These are phyloP conservation scores for Apiospora saccharicola DNA, from an alignment of 2,329 filamentous ascomycete species.

Conservation along the genomic window DNA sequence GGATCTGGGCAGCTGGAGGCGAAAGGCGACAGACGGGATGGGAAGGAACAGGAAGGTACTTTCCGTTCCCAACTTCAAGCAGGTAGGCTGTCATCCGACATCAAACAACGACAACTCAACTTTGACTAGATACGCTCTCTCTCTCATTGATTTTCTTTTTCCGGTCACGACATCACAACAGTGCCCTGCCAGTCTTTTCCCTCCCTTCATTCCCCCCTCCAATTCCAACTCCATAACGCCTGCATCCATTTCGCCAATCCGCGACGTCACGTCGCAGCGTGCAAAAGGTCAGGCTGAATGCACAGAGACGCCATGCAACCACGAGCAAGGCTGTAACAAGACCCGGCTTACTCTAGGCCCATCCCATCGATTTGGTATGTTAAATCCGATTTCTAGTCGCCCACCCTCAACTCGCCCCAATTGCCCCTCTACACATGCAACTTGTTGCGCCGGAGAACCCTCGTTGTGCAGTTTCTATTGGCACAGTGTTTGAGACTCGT, in stretches of 20 bases:
- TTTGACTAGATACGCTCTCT: not conserved
- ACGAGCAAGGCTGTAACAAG: conserved; percentile 11
- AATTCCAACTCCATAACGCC: not conserved
- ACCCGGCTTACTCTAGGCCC: not conserved
- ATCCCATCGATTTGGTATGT: not conserved
- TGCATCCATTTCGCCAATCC: not conserved
- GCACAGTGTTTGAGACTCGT: not conserved
- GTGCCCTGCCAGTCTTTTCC: not conserved
- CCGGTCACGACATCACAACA: not conserved
- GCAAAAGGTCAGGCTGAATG: conserved; percentile 1
- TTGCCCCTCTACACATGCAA: conserved; percentile 12
- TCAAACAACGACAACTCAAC: conserved; percentile 4
- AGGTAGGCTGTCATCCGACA: not conserved
- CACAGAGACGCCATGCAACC: not conserved
- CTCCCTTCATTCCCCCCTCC: not conserved
- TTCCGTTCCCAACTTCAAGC: conserved; percentile 8
- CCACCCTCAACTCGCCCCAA: not conserved
- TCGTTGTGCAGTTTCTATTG: not conserved
- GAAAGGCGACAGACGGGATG: not conserved
- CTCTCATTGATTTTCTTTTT: not conserved
- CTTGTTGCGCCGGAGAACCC: not conserved
- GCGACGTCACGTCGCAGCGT: not conserved
- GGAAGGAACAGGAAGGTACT: conserved; percentile 8
- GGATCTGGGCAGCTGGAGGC: conserved; percentile 17
- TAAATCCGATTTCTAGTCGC: not conserved